Evolutionary conservation across 208 protist genomes (phyloP).

Genomic region (Leishmania tarentolae): DNA sequence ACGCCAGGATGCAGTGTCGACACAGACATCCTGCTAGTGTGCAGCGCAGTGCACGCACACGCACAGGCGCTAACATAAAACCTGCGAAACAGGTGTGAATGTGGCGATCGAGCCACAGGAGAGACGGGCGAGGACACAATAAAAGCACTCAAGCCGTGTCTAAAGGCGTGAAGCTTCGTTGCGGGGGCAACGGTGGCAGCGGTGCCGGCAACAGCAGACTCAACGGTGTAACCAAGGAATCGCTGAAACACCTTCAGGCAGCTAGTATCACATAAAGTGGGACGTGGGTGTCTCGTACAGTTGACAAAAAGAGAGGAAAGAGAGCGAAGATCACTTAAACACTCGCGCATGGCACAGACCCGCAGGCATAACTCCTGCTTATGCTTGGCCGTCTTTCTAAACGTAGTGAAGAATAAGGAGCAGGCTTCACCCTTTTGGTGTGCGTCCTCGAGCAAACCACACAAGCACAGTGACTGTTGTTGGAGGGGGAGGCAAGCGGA

Average conservation of each 20-base stretch:
- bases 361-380: not conserved
- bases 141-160: not conserved
- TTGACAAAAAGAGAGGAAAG: not conserved
- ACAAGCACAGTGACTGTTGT: not conserved
- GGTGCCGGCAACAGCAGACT: not conserved
- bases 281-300: not conserved
- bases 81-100: not conserved
- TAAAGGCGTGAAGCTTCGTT: not conserved
- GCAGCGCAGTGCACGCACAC: not conserved
- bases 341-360: constrained; percentile 1
- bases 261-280: not conserved
- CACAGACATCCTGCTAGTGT: constrained; percentile 19
- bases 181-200: not conserved
- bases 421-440: not conserved
- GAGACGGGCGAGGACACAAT: not conserved
- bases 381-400: not conserved
- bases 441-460: not conserved
- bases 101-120: not conserved
- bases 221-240: not conserved
- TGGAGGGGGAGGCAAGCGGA: not conserved
- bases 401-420: not conserved
- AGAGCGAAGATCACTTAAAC: not conserved
- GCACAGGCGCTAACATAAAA: not conserved
- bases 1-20: constrained; percentile 41
- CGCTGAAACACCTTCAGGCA: not conserved